Evolutionary conservation across 2,329 filamentous ascomycete species (phyloP), one percentile per base, ranked within the genome.

Genomic region (Microdochium paspali): DNA sequence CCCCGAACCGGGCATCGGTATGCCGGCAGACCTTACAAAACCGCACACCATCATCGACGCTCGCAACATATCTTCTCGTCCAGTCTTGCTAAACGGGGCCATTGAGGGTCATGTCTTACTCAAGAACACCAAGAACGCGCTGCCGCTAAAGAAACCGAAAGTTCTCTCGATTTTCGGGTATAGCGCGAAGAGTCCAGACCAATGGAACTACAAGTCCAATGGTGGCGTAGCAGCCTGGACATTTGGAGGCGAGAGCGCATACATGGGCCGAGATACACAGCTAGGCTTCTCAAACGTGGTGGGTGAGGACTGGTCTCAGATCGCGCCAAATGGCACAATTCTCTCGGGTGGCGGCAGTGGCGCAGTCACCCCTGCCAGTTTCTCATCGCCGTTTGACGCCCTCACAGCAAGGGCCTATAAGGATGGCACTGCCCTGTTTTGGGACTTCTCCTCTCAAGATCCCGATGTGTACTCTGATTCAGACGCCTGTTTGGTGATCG

Each of bases 401-500:
- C 61, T 83, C 24, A 65, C 70, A 21, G 62, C 71, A 30, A 72
- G 69, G 28, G 75, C 76, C 0, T 71, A 69, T 45, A 62, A 74
- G 10, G 80, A 85, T 48, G 71, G 68, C 43, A 82, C 79, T 0
- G 70, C 71, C 1, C 57, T 85, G 2, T 76, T 75, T 58, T 82
- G 76, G 71, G 82, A 86, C 57, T 77, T 82, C 51, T 59, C 61
- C 15, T 71, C 64, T 1, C 57, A 60, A 1, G 61, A 68, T 1
- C 79, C 81, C 0, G 54, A 63, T 5, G 73, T 84, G 7, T 66
- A 74, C 44, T 59, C 67, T 2, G 62, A 53, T 3, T 71, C 74
- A 1, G 75, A 90, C 55, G 72, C 87, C 6, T 93, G 88, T 52
- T 63, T 85, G 2, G 78, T 84, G 0, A 78, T 85, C 53, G 76